A percentile compares a stretch with the other conserved stretches of the same genome.
These are phyloP conservation scores for Lodderomyces margitis DNA, from an alignment of 1,139 yeast genomes.

Conservation along the genomic window DNA sequence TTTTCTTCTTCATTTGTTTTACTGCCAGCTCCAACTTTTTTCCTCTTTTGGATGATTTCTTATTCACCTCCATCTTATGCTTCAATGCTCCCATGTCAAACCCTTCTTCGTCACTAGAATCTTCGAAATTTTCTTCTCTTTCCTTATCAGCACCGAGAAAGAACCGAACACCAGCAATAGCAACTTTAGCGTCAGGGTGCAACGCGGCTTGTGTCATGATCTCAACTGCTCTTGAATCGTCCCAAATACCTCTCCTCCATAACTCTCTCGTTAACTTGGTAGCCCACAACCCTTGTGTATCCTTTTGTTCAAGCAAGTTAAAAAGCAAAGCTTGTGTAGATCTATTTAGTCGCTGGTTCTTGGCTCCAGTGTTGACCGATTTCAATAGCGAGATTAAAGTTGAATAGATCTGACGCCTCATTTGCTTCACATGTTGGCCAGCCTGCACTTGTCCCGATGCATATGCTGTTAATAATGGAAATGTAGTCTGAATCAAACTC, in stretches of 20 bases:
- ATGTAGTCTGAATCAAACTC: slow-evolving; percentile 75
- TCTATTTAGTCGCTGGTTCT: slow-evolving; percentile 82
- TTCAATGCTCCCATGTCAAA: slow-evolving; percentile 66
- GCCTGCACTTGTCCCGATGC: slow-evolving; percentile 40
- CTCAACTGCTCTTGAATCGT: slow-evolving; percentile 92
- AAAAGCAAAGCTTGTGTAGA: slow-evolving; percentile 90
- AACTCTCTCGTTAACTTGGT: slow-evolving; percentile 90
- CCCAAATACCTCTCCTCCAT: slow-evolving; percentile 99
- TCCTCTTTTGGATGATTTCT: slow-evolving; percentile 76
- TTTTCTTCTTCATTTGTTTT: slow-evolving; percentile 62
- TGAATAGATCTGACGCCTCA: slow-evolving; percentile 79
- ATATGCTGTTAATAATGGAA: slow-evolving; percentile 73
- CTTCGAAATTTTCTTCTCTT: slow-evolving; percentile 77
- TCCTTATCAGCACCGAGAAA: slow-evolving; percentile 95
- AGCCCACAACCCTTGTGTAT: slow-evolving; percentile 90
- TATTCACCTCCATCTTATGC: slow-evolving; percentile 81
- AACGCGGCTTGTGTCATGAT: slow-evolving; percentile 94
- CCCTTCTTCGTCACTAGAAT: slow-evolving; percentile 63
- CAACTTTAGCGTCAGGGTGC: slow-evolving; percentile 84
- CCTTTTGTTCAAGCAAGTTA: slow-evolving; percentile 76
- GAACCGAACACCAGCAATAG: slow-evolving; percentile 85
- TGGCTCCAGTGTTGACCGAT: slow-evolving; percentile 78
- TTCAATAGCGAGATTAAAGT: slow-evolving; percentile 77
- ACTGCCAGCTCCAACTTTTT: slow-evolving; percentile 74
- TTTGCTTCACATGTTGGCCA: slow-evolving; percentile 77